Conservation (phyloP, 2,329 filamentous ascomycete genomes). For the Apiospora arundinis region DNA sequence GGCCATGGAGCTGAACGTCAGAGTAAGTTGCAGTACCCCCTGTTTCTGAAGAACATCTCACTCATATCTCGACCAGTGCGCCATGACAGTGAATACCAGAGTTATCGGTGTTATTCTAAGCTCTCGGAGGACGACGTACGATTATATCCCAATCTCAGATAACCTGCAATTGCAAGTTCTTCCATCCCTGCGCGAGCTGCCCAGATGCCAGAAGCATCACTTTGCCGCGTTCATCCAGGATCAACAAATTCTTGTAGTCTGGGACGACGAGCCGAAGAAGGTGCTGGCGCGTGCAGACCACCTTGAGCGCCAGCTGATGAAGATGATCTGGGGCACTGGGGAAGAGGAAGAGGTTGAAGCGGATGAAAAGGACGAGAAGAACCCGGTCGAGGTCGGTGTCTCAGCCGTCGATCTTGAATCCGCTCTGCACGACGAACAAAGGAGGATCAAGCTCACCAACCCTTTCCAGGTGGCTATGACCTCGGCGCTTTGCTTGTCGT, state of each 20-base stretch:
- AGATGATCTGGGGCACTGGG: conserved; percentile 61
- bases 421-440: conserved; percentile 46
- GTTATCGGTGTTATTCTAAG: conserved; percentile 66
- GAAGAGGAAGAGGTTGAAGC: conserved; percentile 49
- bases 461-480: conserved; percentile 59
- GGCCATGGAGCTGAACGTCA: conserved; percentile 47
- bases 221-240: conserved; percentile 70
- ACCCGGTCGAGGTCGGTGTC: conserved; percentile 45
- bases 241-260: conserved; percentile 63
- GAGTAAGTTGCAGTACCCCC: conserved; percentile 36
- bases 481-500: conserved; percentile 56
- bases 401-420: conserved; percentile 51
- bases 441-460: conserved; percentile 61
- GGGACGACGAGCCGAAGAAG: conserved; percentile 67
- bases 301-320: conserved; percentile 60
- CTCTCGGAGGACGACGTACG: conserved; percentile 49
- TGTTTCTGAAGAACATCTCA: not conserved
- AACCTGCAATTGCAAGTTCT: conserved; percentile 68
- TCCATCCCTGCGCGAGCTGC: conserved; percentile 61
- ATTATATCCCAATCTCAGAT: conserved; percentile 64
- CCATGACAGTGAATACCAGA: conserved; percentile 71
- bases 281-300: conserved; percentile 57
- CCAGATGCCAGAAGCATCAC: conserved; percentile 67
- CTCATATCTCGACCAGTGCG: conserved; percentile 50
- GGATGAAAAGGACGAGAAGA: conserved; percentile 45